Conservation (phyloP, 495 filamentous ascomycete species). For the Hypoxylon lienhwacheense region DNA sequence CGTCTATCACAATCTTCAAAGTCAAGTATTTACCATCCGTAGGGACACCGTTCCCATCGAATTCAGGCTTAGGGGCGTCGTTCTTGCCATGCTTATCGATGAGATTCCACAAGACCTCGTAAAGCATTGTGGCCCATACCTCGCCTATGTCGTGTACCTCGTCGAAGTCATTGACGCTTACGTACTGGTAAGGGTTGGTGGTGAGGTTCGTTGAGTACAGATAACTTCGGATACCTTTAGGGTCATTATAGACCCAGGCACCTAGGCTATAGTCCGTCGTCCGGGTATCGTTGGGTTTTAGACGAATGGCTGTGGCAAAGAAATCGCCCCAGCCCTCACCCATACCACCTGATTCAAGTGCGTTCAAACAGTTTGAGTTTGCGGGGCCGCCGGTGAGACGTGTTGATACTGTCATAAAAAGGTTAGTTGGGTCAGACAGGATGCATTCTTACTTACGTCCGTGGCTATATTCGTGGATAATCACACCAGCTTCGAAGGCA, state of each 20-base stretch:
- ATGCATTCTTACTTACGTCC: slow-evolving; percentile 37
- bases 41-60: slow-evolving; percentile 48
- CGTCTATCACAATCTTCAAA: slow-evolving; percentile 57
- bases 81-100: slow-evolving; percentile 56
- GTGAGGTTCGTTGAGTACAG: slow-evolving; percentile 53
- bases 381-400: slow-evolving; percentile 60
- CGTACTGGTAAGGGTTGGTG: slow-evolving; percentile 53
- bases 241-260: slow-evolving; percentile 48
- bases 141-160: slow-evolving; percentile 52
- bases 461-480: slow-evolving; percentile 53
- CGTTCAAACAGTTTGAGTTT: slow-evolving; percentile 51
- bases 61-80: slow-evolving; percentile 45
- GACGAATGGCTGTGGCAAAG: slow-evolving; percentile 53
- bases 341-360: slow-evolving; percentile 54
- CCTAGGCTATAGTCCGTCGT: slow-evolving; percentile 50
- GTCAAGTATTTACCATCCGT: slow-evolving; percentile 54
- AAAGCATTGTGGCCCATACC: slow-evolving; percentile 57
- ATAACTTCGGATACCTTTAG: slow-evolving; percentile 50
- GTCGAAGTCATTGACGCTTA: slow-evolving; percentile 42
- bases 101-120: slow-evolving; percentile 57
- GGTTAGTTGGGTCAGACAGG: neutral
- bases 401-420: slow-evolving; percentile 46
- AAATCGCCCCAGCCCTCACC: slow-evolving; percentile 61
- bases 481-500: slow-evolving; percentile 49
- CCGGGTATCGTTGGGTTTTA: slow-evolving; percentile 52